Evolutionary conservation across 352 stramenopile genomes (phyloP).

Genomic region (Phytophthora syringae): DNA sequence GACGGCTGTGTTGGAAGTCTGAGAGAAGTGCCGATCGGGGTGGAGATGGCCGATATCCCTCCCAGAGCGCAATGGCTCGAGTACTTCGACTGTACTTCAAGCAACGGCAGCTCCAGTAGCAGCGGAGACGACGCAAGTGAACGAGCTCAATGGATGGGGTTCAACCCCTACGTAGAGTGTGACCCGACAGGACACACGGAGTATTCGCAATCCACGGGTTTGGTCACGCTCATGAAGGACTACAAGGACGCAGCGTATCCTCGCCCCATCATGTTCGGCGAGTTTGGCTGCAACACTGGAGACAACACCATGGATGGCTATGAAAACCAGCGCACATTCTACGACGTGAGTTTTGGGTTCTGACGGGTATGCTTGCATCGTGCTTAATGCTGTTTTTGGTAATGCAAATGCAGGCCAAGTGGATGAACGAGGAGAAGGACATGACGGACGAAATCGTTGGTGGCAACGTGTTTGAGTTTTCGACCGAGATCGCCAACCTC

Average conservation of each 20-base stretch:
- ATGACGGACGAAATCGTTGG: constrained; percentile 80
- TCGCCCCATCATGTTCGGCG: constrained; percentile 72
- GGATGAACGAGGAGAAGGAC: constrained; percentile 83
- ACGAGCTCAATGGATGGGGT: constrained; percentile 55
- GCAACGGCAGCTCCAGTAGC: constrained; percentile 36
- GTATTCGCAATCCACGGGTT: constrained; percentile 57
- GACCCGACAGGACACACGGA: constrained; percentile 47
- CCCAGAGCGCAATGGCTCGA: constrained; percentile 65
- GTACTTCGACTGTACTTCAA: constrained; percentile 75
- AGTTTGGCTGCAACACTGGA: constrained; percentile 71
- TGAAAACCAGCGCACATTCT: constrained; percentile 68
- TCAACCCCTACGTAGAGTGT: constrained; percentile 72
- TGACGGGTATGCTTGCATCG: no score
- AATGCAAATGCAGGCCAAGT: constrained; percentile 57
- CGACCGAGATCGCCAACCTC: constrained; percentile 74
- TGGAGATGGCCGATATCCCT: constrained; percentile 76
- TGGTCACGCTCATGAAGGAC: constrained; percentile 63
- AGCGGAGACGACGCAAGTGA: constrained; percentile 25
- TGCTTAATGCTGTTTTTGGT: background rate
- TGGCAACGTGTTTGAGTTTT: constrained; percentile 85
- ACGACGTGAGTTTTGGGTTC: constrained; percentile 49
- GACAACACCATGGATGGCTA: constrained; percentile 71
- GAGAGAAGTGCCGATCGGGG: constrained; percentile 69
- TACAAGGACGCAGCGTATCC: constrained; percentile 55
- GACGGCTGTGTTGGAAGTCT: constrained; percentile 45